A percentile compares a stretch with the other conserved stretches of the same genome.
Conservation (phyloP, 1,284 basidiomycete species). For the Marasmius fiardii region DNA sequence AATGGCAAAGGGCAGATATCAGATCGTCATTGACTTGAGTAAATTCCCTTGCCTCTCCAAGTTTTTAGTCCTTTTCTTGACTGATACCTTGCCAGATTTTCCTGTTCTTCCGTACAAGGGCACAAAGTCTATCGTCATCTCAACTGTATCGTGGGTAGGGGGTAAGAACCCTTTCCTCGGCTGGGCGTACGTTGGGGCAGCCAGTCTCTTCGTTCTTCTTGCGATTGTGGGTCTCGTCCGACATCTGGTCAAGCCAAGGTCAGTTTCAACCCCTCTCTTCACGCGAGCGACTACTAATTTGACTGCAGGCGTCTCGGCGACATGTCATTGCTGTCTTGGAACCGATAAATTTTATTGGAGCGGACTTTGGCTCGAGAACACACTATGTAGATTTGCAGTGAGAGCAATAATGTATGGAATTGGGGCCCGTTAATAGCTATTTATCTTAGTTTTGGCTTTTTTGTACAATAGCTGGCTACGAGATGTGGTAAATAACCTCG, state of each 20-base stretch:
- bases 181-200: conserved; percentile 92
- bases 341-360: conserved; percentile 39
- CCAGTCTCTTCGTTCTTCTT: conserved; percentile 84
- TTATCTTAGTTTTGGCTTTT: too few species aligned
- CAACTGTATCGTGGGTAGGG: conserved; percentile 97
- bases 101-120: conserved; percentile 91
- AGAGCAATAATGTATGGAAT: too few species aligned
- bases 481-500: too few species aligned
- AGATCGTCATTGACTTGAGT: conserved; percentile 83
- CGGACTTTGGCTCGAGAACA: conserved; percentile 8
- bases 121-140: conserved; percentile 96
- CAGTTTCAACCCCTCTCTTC: conserved; percentile 34
- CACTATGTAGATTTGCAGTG: not conserved
- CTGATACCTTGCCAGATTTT: conserved; percentile 62
- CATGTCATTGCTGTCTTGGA: conserved; percentile 87
- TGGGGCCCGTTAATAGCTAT: too few species aligned
- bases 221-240: conserved; percentile 88
- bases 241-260: conserved; percentile 92
- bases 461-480: too few species aligned
- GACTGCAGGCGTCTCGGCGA: conserved; percentile 67
- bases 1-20: conserved; percentile 77
- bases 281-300: not conserved
- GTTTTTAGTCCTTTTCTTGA: conserved; percentile 13
- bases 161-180: conserved; percentile 98
- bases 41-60: conserved; percentile 26